Evolutionary conservation across 768 basidiomycete genomes (phyloP).

Genomic region (Kwoniella botswanensis): DNA sequence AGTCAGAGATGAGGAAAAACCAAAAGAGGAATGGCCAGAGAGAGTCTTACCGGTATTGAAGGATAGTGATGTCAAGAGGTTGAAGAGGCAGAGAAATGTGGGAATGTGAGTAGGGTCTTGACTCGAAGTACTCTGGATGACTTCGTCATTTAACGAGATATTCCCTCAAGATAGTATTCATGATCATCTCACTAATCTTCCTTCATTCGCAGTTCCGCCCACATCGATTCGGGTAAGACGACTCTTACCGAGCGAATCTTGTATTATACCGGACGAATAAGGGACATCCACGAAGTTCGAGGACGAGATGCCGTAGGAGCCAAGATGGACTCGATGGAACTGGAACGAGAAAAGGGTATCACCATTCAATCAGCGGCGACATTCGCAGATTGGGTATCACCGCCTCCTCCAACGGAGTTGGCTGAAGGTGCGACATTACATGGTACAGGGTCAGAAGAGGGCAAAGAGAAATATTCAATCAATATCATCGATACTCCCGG

Average conservation of each 20-base stretch:
- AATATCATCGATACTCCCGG: conserved; percentile 99
- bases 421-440: conserved; percentile 11
- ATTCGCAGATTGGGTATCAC: conserved; percentile 92
- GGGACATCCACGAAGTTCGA: conserved; percentile 95
- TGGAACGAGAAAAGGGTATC: conserved; percentile 98
- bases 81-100: conserved; percentile 86
- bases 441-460: conserved; percentile 56
- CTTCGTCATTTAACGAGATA: not conserved
- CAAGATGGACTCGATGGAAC: conserved; percentile 99
- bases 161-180: too few species aligned
- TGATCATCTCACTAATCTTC: not conserved
- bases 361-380: conserved; percentile 99
- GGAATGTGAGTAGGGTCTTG: conserved; percentile 66
- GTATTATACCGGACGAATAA: conserved; percentile 93
- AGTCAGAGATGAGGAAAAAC: conserved; percentile 33
- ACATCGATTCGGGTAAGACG: conserved; percentile 86
- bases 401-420: conserved; percentile 61
- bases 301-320: conserved; percentile 95
- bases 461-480: conserved; percentile 80
- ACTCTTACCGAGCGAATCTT: conserved; percentile 93
- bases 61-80: conserved; percentile 69
- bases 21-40: conserved; percentile 52
- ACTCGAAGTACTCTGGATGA: not conserved
- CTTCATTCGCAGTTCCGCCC: conserved; percentile 44
- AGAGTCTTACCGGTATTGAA: conserved; percentile 59